Evolutionary conservation across 2,329 filamentous ascomycete species (phyloP), one percentile per base, ranked within the genome.

Genomic region (Aspergillus tanneri): DNA sequence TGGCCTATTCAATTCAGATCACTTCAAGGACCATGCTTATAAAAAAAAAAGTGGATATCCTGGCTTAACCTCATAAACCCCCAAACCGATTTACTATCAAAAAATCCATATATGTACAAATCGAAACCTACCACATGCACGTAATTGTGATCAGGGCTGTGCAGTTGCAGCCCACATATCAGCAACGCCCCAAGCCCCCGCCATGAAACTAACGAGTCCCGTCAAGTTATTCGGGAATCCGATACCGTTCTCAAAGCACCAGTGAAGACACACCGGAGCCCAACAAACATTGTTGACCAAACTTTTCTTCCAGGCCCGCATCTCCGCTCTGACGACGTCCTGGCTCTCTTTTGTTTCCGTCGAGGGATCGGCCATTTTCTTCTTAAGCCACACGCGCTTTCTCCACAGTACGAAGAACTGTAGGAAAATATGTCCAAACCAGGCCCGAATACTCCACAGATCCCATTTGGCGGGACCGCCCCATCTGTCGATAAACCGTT

Each of bases 261-360:
- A 96, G 73, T 96, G 90, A 21, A 92, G 63, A 52, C 88, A 92
- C 65, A 95, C 75, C 24, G 91, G 90, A 47, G 87, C 83, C 83
- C 88, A 95, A 24, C 86, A 84, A 53, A 82, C 64, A 70, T 90
- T 90, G 34, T 84, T 79, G 16, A 83, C 75, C 44, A 92, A 52
- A 39, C 61, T 71, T 62, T 85, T 81, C 63, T 79, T 82, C 76
- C 80, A 84, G 81, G 63, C 59, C 7, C 66, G 62, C 82, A 90
- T 51, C 63, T 68, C 65, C 19, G 59, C 47, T 28, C 62, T 56
- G 47, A 65, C 30, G 12, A 57, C 50, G 42, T 68, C 65, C 28
- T 61, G 59, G 45, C 65, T 56, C 60, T 72, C 57, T 24, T 45
- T 19, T 16, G 27, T 50, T 54, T 57, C 49, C 44, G 63, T 64